Evolutionary conservation across 768 basidiomycete genomes (phyloP), one percentile per base, ranked within the genome.

Genomic region (Rhizopogon rudus): DNA sequence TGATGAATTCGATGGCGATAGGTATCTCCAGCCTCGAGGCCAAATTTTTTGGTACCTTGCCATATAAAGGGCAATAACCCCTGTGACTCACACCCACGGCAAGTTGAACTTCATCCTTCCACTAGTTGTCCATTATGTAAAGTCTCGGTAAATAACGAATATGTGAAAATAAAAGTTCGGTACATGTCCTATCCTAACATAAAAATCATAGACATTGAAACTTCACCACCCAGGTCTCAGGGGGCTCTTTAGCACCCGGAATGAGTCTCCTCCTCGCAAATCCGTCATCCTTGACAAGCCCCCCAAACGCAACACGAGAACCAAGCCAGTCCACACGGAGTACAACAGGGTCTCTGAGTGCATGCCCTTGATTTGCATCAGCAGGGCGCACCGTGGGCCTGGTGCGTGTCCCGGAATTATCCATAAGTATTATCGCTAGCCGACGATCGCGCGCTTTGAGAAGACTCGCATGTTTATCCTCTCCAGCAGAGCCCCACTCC

Each of bases 291-390:
- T 55, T 46, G 10, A 41, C 22, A n/a, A 57, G 55, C 5, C 56
- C 56, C n/a, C 44, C 56, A 35, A 57, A 57, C 5, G 25, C 35
- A 7, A 51, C 40, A 31, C n/a, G 28, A 25, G 48, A 43, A 8
- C 54, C 56, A 14, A 57, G 54, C 56, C 56, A 57, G 16, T 57
- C 56, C 28, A 57, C 54, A 39, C 52, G 55, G 13, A 56, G 55
- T 33, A 56, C 9, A 6, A 7, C n/a, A n/a, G 28, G 28, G 12
- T 48, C 44, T 33, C 14, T n/a, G 5, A 3, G n/a, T 2, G 12
- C 10, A 29, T 12, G 20, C 25, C 6, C 5, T 5, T 3, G 5
- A 17, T 29, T 10, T 8, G 2, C 25, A 14, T 48, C 25, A 5
- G 5, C n/a, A 17, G 17, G 50, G 25, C 16, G 17, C 25, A 40